Base-by-base conservation (phyloP, 176 grass and related monocot species). In the Pontederia crassipes region DNA sequence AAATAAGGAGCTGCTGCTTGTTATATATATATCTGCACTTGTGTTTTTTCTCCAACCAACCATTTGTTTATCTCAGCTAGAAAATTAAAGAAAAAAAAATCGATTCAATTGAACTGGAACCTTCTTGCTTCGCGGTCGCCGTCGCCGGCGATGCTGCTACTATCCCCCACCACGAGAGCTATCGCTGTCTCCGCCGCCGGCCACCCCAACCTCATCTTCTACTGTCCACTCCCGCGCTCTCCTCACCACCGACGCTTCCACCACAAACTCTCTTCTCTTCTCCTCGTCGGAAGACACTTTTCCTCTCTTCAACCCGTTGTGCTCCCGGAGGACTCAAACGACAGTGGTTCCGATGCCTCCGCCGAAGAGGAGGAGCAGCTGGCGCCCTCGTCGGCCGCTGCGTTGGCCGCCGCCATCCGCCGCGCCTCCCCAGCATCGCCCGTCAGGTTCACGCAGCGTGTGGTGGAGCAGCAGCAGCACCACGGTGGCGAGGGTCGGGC, bases 341-440 rank as follows among this genome's bases (percentile, higher is more conserved):
- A 15, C 4, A 40, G 45, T 7, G 62, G 32, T 7, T 4, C 32
- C 32, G 6, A 40, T 40, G 32, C 32, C 6, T 4, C 32, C 2
- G 32, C 32, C 32, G 68, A 46, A 20, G 73, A 62, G 17, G 76
- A 67, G 8, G 81, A 82, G 9, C 50, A 79, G 15, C 51, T 81
- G 61, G 73, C n/a, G 24, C 62, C 86, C 4, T 17, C 81, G 8
- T 89, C 81, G 0, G 81, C 78, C 16, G 74, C 71, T n/a, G 86
- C 86, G 8, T 28, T 89, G 20, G 83, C 87, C 12, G 61, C 66
- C 2, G 54, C 77, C 35, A 83, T 91, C 48, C 79, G 76, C 51
- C 76, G 79, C 48, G 73, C 83, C 17, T 91, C 87, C 28, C 61
- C 48, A 4, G 16, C 76, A 32, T 86, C 87, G 17, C 77, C 79